Base-by-base conservation (phyloP, 345 rosid species). In the Balakata baccata region DNA sequence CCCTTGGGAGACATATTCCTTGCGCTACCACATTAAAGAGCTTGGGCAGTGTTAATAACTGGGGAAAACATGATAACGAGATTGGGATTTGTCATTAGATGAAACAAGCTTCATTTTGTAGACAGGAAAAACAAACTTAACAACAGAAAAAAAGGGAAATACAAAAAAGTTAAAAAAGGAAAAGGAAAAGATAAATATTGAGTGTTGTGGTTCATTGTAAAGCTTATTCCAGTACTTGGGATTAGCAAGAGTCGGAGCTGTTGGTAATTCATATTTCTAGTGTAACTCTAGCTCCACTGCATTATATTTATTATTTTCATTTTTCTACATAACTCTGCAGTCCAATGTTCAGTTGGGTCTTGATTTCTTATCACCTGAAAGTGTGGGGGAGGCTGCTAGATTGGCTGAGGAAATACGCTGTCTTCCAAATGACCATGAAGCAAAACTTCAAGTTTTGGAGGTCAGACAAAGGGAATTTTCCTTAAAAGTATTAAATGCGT, bases 341-440 rank as follows among this genome's bases (percentile, higher is more conserved):
- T 95, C 99, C 66, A 95, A 76, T 69, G 96, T 95, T 78, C 96
- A 86, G 87, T 72, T 95, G 80, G 96, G 88, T 14, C 90, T 92
- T 20, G 98, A 95, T 85, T 95, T 95, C 85, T 84, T 95, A 72
- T 91, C 90, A 78, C 97, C 98, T 58, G 99, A 92, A 76, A 95
- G 98, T 68, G 79, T 95, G 79, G 92, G 87, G 20, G 93, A 89
- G 80, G 91, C 96, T 65, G 85, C 82, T 43, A 87, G 87, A 74
- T 73, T 91, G 81, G 96, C 94, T 50, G 90, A 89, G 82, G 96
- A 95, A 78, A 86, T 89, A 66, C 90, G 91, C 65, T 83, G 92
- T 80, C 89, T 95, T 74, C 96, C 97, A 49, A 89, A 87, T 80
- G 91, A 93, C 77, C 96, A 92, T 23, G 96, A 91, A 69, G 84